Evolutionary conservation across 495 filamentous ascomycete genomes (phyloP).

Genomic region (Penicillium paradoxum): DNA sequence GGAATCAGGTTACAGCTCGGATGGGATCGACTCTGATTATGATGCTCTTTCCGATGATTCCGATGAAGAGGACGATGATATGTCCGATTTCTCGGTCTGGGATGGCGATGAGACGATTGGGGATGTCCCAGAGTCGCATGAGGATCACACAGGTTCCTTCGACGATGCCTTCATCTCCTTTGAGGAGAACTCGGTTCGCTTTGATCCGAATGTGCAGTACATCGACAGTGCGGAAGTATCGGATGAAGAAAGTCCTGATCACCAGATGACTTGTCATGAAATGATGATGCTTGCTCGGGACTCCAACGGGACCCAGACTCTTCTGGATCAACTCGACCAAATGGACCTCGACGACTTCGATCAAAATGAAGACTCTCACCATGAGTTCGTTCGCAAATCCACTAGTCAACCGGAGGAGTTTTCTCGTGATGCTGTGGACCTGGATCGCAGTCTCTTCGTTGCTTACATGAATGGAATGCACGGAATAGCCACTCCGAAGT

Average conservation of each 20-base stretch:
- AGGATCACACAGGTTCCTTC: slow-evolving; percentile 33
- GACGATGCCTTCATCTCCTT: slow-evolving; percentile 43
- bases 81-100: slow-evolving; percentile 36
- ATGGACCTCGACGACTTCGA: slow-evolving; percentile 14
- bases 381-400: slow-evolving; percentile 14
- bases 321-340: slow-evolving; percentile 12
- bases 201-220: slow-evolving; percentile 35
- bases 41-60: slow-evolving; percentile 30
- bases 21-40: slow-evolving; percentile 33
- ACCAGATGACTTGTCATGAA: slow-evolving; percentile 41
- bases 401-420: slow-evolving; percentile 34
- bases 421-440: slow-evolving; percentile 35
- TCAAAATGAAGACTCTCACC: slow-evolving; percentile 7
- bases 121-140: slow-evolving; percentile 29
- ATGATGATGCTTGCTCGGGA: slow-evolving; percentile 37
- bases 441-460: slow-evolving; percentile 38
- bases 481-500: slow-evolving; percentile 31
- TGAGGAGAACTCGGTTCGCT: slow-evolving; percentile 32
- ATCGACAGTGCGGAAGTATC: slow-evolving; percentile 29
- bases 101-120: slow-evolving; percentile 35
- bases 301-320: slow-evolving; percentile 13
- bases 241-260: slow-evolving; percentile 23
- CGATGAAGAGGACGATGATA: slow-evolving; percentile 28
- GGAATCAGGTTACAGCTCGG: slow-evolving; percentile 43
- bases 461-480: slow-evolving; percentile 46